phyloP scores from a whole-genome alignment of 2,329 filamentous ascomycete species.

The Colletotrichum kahawae region DNA sequence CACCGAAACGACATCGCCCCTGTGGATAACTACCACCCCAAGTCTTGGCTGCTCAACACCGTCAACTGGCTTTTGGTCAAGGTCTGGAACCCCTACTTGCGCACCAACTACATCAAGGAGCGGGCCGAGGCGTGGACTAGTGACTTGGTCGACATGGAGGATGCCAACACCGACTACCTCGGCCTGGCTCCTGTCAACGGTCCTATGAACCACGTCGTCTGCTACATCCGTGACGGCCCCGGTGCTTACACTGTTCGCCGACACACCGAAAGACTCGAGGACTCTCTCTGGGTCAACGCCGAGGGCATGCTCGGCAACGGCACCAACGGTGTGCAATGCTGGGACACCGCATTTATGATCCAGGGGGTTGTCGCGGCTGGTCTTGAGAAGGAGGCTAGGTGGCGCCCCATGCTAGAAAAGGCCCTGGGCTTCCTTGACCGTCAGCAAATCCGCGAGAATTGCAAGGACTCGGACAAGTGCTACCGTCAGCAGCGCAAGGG shows the following conservation, averaged over 20 bases:
- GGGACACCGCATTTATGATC: conserved; percentile 93
- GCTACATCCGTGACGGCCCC: conserved; percentile 84
- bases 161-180: conserved; percentile 88
- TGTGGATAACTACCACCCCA: conserved; percentile 91
- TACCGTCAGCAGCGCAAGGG: conserved; percentile 93
- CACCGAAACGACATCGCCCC: conserved; percentile 84
- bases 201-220: conserved; percentile 87
- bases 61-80: conserved; percentile 81
- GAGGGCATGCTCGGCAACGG: conserved; percentile 96
- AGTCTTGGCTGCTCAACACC: conserved; percentile 80
- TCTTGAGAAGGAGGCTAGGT: conserved; percentile 76
- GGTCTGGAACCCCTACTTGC: conserved; percentile 80
- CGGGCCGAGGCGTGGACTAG: conserved; percentile 82
- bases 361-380: conserved; percentile 82
- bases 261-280: conserved; percentile 81
- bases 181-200: conserved; percentile 88
- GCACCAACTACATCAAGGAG: conserved; percentile 67
- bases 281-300: conserved; percentile 89
- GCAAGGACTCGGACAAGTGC: conserved; percentile 75
- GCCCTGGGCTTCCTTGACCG: conserved; percentile 86
- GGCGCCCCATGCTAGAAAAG: conserved; percentile 81
- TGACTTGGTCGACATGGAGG: conserved; percentile 86
- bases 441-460: conserved; percentile 89
- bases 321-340: conserved; percentile 97
- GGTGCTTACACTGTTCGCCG: conserved; percentile 73